These are phyloP conservation scores for Planoprotostelium fungivorum DNA, from an alignment of 78 protist species.

Conservation along the genomic window DNA sequence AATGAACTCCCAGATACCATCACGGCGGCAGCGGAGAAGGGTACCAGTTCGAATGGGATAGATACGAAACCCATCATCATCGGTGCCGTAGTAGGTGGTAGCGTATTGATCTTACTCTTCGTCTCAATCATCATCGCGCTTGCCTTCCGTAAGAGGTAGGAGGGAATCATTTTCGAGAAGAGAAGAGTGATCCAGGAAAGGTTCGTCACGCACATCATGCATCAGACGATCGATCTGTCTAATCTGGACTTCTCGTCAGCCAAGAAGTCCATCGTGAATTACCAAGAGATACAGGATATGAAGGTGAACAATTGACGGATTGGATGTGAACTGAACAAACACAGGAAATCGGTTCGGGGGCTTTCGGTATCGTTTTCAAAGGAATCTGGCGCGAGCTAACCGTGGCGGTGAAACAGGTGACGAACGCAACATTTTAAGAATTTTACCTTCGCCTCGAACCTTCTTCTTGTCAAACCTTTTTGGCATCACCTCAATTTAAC, in stretches of 20 bases:
- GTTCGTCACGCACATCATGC: background rate
- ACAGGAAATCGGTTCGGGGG: background rate
- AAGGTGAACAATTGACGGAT: background rate
- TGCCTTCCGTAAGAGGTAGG: background rate
- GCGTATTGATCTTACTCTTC: background rate
- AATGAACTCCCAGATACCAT: no score
- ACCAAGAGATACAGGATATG: background rate
- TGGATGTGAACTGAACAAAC: background rate
- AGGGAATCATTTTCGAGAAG: background rate
- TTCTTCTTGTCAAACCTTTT: no score
- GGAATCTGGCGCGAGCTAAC: background rate
- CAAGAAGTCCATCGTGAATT: background rate
- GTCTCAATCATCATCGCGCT: background rate
- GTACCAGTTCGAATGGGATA: no score
- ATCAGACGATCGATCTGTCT: background rate
- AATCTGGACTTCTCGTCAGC: background rate
- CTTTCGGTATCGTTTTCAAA: background rate
- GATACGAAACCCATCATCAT: no score
- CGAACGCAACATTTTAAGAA: no score
- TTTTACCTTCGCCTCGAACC: no score
- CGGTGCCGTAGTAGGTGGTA: background rate
- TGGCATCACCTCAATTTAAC: no score
- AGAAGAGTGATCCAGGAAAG: background rate
- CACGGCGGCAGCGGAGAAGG: no score
- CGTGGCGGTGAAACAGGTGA: background rate